Evolutionary conservation across 129 eudicot genomes (phyloP).

Genomic region (Flaveria ramosissima): DNA sequence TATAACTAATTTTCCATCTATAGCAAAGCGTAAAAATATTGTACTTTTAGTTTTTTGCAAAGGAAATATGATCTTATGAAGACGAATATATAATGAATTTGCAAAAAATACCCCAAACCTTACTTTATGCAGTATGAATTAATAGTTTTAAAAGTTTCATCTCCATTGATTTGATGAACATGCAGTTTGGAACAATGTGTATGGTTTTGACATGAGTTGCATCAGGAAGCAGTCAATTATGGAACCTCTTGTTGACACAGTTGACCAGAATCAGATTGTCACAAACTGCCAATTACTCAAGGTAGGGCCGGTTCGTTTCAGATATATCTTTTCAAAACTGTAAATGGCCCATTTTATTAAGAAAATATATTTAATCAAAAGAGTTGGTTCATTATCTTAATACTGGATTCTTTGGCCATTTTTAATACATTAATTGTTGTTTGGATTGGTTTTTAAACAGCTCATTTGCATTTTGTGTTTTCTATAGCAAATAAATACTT

Average conservation of each 20-base stretch:
- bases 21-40: background rate
- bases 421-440: background rate
- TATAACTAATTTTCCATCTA: too few species aligned
- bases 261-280: constrained; percentile 86
- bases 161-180: constrained; percentile 4
- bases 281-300: constrained; percentile 85
- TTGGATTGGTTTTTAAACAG: background rate
- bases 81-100: background rate
- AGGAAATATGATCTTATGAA: background rate
- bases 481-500: too few species aligned
- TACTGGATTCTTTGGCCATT: background rate
- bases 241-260: constrained; percentile 97
- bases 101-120: background rate
- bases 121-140: constrained; percentile 20
- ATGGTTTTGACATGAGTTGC: constrained; percentile 98
- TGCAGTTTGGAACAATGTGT: constrained; percentile 94
- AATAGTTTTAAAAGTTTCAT: background rate
- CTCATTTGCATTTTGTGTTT: too few species aligned
- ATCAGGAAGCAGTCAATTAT: constrained; percentile 79
- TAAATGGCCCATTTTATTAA: background rate
- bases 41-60: too few species aligned
- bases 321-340: too few species aligned
- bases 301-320: constrained; percentile 33
- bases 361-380: background rate
- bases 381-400: background rate